Conservation (phyloP, 305 asterid species). For the Fraxinus ornus region DNA sequence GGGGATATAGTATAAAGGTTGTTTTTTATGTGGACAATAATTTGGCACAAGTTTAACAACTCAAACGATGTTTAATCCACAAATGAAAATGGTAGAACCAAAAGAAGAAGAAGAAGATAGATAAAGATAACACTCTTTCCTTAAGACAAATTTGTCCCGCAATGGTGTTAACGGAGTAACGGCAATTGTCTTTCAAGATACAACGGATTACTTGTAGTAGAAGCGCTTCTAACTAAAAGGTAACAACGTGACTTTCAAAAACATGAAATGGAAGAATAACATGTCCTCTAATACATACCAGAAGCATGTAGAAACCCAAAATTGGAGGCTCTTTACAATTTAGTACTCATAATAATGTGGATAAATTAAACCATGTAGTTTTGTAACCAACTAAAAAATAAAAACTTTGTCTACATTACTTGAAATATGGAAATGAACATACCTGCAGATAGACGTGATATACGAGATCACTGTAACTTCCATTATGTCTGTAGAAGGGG, state of each 20-base stretch:
- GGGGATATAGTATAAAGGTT: too few species aligned
- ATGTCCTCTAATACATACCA: background rate
- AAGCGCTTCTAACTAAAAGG: too few species aligned
- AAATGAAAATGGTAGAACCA: too few species aligned
- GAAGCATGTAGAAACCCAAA: background rate
- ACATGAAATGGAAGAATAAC: background rate
- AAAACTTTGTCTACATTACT: background rate
- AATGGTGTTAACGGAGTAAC: too few species aligned
- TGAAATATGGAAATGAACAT: background rate
- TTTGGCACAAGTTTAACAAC: too few species aligned
- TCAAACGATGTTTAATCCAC: too few species aligned
- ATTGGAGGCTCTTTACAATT: background rate
- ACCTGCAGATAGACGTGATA: slow-evolving; percentile 32
- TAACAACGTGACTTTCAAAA: background rate
- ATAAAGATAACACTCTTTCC: too few species aligned
- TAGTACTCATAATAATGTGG: background rate
- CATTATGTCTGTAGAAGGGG: slow-evolving; percentile 17
- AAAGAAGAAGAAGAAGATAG: too few species aligned
- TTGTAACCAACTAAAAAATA: background rate
- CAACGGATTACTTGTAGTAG: too few species aligned
- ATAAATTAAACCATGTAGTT: background rate
- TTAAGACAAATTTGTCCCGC: too few species aligned
- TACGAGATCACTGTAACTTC: slow-evolving; percentile 30
- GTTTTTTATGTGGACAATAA: too few species aligned
- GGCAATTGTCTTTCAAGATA: too few species aligned